phyloP scores from a whole-genome alignment of 2,329 filamentous ascomycete genomes.

The Aspergillus pseudotamarii region DNA sequence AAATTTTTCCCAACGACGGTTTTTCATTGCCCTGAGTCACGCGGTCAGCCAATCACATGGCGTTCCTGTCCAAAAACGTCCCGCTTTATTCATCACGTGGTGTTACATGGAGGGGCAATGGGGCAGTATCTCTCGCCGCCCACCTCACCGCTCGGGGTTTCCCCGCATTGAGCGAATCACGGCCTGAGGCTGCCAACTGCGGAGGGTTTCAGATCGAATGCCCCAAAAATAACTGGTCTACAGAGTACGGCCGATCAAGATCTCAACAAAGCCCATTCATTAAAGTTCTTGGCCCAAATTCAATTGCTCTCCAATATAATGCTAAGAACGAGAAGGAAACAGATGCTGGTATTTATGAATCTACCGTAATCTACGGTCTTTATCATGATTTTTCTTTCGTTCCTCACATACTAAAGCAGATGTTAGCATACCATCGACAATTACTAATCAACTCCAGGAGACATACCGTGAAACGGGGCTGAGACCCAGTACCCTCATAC shows the following conservation, averaged over 20 bases:
- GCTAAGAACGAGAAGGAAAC: conserved; percentile 3
- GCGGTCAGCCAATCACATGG: not conserved
- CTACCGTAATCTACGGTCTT: not conserved
- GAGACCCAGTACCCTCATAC: conserved; percentile 66
- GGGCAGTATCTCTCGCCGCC: conserved; percentile 1
- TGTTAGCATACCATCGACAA: conserved; percentile 13
- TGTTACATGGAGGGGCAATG: not conserved
- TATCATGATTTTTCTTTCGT: conserved; percentile 11
- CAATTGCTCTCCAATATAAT: not conserved
- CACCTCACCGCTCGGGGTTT: not conserved
- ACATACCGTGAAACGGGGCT: conserved; percentile 63
- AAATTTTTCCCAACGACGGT: not conserved
- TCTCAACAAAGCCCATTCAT: not conserved
- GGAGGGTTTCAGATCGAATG: not conserved
- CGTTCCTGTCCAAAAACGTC: not conserved
- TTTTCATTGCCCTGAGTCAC: conserved; percentile 3
- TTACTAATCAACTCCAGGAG: not conserved
- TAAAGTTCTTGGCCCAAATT: not conserved
- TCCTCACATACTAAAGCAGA: conserved; percentile 31
- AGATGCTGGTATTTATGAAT: conserved; percentile 14
- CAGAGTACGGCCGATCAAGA: not conserved
- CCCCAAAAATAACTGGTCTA: not conserved
- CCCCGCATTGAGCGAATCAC: not conserved
- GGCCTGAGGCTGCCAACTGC: not conserved
- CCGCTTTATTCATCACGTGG: not conserved